Conservation (phyloP, 352 stramenopile species). For the Phytophthora citrophthora region DNA sequence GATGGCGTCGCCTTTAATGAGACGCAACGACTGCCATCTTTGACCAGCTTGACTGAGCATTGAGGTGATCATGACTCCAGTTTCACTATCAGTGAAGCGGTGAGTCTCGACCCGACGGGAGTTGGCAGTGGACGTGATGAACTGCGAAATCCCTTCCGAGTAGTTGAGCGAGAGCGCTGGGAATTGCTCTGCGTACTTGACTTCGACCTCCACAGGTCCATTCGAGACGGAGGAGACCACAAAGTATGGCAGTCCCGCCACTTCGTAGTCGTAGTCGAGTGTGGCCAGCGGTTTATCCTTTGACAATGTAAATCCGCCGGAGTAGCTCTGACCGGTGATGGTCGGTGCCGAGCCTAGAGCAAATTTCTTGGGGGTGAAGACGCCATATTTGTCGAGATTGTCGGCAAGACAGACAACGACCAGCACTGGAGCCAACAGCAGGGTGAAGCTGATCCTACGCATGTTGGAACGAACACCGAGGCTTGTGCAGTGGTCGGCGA, state of each 20-base stretch:
- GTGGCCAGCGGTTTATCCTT: slow-evolving; percentile 23
- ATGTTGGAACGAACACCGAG: not conserved
- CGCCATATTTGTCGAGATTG: slow-evolving; percentile 26
- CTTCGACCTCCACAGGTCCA: slow-evolving; percentile 34
- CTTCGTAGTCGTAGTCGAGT: slow-evolving; percentile 40
- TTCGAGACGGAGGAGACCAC: slow-evolving; percentile 25
- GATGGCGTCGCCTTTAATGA: slow-evolving; percentile 31
- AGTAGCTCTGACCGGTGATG: slow-evolving; percentile 20
- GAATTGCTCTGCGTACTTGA: slow-evolving; percentile 45
- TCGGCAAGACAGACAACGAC: slow-evolving; percentile 12
- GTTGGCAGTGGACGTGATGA: slow-evolving; percentile 29
- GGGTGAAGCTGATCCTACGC: slow-evolving; percentile 9
- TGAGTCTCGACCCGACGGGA: slow-evolving; percentile 39
- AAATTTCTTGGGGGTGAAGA: slow-evolving; percentile 41
- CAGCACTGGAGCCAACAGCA: slow-evolving; percentile 8
- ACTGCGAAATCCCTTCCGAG: slow-evolving; percentile 34
- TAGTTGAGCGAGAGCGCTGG: slow-evolving; percentile 25
- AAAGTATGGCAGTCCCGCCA: slow-evolving; percentile 41
- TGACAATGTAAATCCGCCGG: slow-evolving; percentile 27
- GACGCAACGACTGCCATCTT: slow-evolving; percentile 35
- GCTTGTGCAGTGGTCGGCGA: slow-evolving; percentile 7
- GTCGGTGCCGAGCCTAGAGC: slow-evolving; percentile 17
- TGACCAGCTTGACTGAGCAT: slow-evolving; percentile 34
- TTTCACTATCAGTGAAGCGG: slow-evolving; percentile 18
- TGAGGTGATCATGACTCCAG: slow-evolving; percentile 27